Evolutionary conservation across 768 basidiomycete genomes (phyloP).

Genomic region (Panaeolus cyanescens): DNA sequence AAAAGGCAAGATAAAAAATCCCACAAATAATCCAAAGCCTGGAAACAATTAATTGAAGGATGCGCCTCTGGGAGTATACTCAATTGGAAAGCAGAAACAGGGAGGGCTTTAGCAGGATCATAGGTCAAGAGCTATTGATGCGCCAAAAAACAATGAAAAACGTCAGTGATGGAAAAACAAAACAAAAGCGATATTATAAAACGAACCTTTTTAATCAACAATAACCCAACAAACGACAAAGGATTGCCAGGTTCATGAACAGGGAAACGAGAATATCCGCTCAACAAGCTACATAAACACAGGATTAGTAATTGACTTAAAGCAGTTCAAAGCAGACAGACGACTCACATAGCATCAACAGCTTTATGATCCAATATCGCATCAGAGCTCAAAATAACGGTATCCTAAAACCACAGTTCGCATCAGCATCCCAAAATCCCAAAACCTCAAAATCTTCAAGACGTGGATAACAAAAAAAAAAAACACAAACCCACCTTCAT

Average conservation of each 20-base stretch:
- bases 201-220: slow-evolving; percentile 42
- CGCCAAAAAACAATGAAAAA: too few species aligned
- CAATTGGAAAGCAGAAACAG: slow-evolving; percentile 75
- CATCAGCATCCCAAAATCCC: too few species aligned
- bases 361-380: slow-evolving; percentile 75
- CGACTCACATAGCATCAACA: slow-evolving; percentile 68
- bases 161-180: not conserved
- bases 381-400: slow-evolving; percentile 77
- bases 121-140: slow-evolving; percentile 76
- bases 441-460: too few species aligned
- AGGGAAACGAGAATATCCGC: slow-evolving; percentile 92
- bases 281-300: slow-evolving; percentile 47
- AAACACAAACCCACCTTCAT: slow-evolving; percentile 38
- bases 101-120: slow-evolving; percentile 75
- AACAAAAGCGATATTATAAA: slow-evolving; percentile 27
- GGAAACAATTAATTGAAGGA: slow-evolving; percentile 90
- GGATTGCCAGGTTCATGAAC: slow-evolving; percentile 75
- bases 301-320: slow-evolving; percentile 5
- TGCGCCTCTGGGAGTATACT: slow-evolving; percentile 88
- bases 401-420: slow-evolving; percentile 73
- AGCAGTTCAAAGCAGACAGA: not conserved
- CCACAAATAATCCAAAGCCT: slow-evolving; percentile 91
- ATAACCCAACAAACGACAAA: slow-evolving; percentile 74
- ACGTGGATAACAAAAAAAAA: not conserved
- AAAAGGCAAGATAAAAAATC: slow-evolving; percentile 16